Conservation (phyloP, 306 rosid genomes). For the Cicer chorassanicum region DNA sequence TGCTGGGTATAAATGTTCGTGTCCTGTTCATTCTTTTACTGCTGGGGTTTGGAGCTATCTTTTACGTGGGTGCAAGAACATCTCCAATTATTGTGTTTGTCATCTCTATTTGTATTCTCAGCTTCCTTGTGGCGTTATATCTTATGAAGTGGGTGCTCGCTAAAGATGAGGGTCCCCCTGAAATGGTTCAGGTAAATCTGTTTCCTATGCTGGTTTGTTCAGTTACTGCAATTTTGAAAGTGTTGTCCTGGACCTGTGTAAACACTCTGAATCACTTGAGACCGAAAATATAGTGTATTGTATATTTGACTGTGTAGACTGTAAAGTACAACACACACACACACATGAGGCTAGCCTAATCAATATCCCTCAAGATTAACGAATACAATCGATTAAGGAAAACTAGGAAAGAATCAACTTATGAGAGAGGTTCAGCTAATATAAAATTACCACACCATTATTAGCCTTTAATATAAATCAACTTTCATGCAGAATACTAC, state of each 20-base stretch:
- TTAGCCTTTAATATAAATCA: background rate
- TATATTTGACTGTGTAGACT: background rate
- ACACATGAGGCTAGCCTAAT: background rate
- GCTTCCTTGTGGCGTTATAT: slow-evolving; percentile 80
- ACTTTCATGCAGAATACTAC: background rate
- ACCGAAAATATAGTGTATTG: background rate
- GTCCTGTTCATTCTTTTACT: slow-evolving; percentile 68
- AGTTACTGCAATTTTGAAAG: slow-evolving; percentile 5
- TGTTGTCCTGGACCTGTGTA: background rate
- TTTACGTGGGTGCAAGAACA: slow-evolving; percentile 86
- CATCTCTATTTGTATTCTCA: slow-evolving; percentile 82
- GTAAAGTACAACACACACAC: background rate
- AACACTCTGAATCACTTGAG: background rate
- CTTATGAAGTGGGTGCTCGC: slow-evolving; percentile 95
- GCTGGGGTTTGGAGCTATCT: slow-evolving; percentile 73
- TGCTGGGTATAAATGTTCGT: slow-evolving; percentile 76
- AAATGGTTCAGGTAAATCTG: slow-evolving; percentile 90
- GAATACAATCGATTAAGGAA: background rate
- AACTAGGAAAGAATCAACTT: background rate
- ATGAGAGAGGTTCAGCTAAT: slow-evolving; percentile 8
- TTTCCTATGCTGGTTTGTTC: slow-evolving; percentile 34
- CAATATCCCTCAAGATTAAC: background rate
- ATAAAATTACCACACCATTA: background rate
- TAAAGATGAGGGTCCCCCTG: slow-evolving; percentile 98
- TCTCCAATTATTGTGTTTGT: slow-evolving; percentile 91